Evolutionary conservation across 2,329 filamentous ascomycete species (phyloP).

Genomic region (Tolypocladium capitatum): DNA sequence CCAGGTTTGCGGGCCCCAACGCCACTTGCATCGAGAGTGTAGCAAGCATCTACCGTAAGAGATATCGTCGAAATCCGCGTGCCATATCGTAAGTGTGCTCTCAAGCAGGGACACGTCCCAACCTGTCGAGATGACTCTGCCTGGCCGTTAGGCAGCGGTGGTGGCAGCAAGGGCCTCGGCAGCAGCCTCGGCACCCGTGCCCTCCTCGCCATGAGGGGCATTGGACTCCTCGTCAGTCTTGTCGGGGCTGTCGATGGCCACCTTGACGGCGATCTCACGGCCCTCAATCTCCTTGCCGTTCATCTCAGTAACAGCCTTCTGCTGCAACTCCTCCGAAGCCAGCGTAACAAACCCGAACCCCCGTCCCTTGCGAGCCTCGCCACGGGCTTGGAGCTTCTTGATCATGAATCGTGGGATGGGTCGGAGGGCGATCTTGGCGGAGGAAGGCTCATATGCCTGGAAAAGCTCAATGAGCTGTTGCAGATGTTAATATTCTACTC

Average conservation of each 20-base stretch:
- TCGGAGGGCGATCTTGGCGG: constrained; percentile 95
- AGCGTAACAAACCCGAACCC: constrained; percentile 98
- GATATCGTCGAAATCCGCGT: constrained; percentile 25
- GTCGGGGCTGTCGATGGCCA: constrained; percentile 97
- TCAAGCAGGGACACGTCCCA: constrained; percentile 13
- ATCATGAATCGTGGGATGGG: constrained; percentile 99
- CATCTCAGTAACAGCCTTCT: constrained; percentile 96
- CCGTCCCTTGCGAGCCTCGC: constrained; percentile 96
- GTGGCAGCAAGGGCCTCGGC: constrained; percentile 12
- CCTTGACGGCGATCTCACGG: constrained; percentile 98
- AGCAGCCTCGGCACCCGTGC: constrained; percentile 26
- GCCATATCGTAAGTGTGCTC: constrained; percentile 25
- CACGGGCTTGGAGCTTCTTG: constrained; percentile 98
- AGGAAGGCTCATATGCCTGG: constrained; percentile 77
- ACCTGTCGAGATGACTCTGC: constrained; percentile 10
- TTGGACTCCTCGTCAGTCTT: constrained; percentile 83
- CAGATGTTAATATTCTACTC: background rate
- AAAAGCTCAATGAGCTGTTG: constrained; percentile 92
- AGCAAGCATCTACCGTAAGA: constrained; percentile 23
- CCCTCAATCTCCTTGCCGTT: constrained; percentile 99
- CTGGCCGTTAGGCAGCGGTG: constrained; percentile 18
- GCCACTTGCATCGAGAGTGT: constrained; percentile 1
- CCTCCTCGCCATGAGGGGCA: constrained; percentile 30
- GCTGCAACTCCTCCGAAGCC: constrained; percentile 85
- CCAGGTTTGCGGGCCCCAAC: background rate